phyloP scores from a whole-genome alignment of 371 early-diverging fungal species.

The Batrachochytrium dendrobatidis region DNA sequence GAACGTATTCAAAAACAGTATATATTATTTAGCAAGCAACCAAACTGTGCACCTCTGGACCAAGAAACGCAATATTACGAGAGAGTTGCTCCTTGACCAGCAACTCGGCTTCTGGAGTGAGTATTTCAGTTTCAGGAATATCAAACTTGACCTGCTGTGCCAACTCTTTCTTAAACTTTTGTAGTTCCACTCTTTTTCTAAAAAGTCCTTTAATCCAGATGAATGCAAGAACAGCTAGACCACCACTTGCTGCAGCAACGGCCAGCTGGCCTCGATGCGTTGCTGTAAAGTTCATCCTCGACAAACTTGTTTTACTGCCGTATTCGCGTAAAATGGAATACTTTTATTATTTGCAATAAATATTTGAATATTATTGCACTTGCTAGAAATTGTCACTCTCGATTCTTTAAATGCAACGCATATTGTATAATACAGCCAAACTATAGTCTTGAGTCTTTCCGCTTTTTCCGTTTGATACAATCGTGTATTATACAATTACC shows the following conservation, averaged over 20 bases:
- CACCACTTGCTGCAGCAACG: neutral
- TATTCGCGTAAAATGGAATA: too few species aligned
- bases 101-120: conserved; percentile 30
- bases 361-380: too few species aligned
- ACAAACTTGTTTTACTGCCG: too few species aligned
- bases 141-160: neutral
- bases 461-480: too few species aligned
- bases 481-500: too few species aligned
- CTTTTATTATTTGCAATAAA: too few species aligned
- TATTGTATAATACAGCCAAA: too few species aligned
- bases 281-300: too few species aligned
- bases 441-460: too few species aligned
- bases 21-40: neutral
- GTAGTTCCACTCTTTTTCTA: neutral
- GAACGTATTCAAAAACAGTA: neutral
- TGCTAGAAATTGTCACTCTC: too few species aligned
- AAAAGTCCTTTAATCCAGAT: neutral
- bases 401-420: too few species aligned
- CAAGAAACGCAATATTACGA: conserved; percentile 78
- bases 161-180: conserved; percentile 12
- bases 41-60: conserved; percentile 59
- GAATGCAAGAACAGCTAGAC: neutral
- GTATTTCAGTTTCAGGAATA: neutral
- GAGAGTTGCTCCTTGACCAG: conserved; percentile 79
- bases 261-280: too few species aligned